Conservation (phyloP, 2,329 filamentous ascomycete genomes). For the Colletotrichum orchidophilum region DNA sequence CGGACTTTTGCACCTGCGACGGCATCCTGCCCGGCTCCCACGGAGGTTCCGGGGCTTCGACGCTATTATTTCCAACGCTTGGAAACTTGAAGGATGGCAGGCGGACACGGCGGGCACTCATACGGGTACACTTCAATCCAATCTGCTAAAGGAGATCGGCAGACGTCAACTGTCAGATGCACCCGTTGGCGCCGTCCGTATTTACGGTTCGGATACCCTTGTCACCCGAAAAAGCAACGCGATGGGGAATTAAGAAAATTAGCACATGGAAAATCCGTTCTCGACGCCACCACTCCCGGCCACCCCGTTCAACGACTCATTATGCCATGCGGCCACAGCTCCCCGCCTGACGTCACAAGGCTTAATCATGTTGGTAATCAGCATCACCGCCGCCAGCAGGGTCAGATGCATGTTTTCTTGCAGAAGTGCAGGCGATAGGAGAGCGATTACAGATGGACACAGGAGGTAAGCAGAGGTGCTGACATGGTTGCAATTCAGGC, state of each 20-base stretch:
- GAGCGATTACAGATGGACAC: background rate
- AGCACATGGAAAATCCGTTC: background rate
- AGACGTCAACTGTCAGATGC: background rate
- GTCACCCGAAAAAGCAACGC: background rate
- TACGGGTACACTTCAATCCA: background rate
- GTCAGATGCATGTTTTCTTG: background rate
- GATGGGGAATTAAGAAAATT: background rate
- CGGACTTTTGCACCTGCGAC: background rate
- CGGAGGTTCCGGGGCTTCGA: conserved; percentile 11
- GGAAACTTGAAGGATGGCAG: background rate
- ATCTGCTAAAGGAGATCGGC: conserved; percentile 20
- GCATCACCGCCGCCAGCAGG: background rate
- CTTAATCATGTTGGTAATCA: background rate
- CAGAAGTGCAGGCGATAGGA: background rate
- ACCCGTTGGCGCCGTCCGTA: conserved; percentile 5
- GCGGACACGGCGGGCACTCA: background rate
- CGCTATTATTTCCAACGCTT: background rate
- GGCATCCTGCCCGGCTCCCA: background rate
- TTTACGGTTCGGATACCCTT: background rate
- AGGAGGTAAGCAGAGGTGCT: background rate
- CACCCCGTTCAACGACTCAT: conserved; percentile 20
- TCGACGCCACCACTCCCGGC: conserved; percentile 8
- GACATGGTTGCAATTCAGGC: background rate
- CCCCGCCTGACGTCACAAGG: conserved; percentile 17
- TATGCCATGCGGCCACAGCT: background rate